These are phyloP conservation scores for Chlorophyllum brunneum DNA, from an alignment of 768 basidiomycete species.

Conservation along the genomic window DNA sequence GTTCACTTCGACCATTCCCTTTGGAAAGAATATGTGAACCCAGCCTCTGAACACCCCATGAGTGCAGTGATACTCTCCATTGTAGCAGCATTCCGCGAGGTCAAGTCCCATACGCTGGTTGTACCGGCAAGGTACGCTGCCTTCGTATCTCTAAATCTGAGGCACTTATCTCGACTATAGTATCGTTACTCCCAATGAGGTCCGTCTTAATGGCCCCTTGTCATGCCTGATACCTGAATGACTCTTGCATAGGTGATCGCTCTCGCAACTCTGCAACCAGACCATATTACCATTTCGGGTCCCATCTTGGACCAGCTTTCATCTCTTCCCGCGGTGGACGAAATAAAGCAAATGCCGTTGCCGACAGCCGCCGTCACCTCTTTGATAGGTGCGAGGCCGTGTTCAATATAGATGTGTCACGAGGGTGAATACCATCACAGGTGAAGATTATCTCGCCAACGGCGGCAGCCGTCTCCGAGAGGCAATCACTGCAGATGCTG, in stretches of 20 bases:
- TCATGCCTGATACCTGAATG: background rate
- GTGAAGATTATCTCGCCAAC: slow-evolving; percentile 31
- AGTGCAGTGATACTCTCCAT: slow-evolving; percentile 34
- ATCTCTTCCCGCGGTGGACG: slow-evolving; percentile 18
- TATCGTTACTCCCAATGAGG: slow-evolving; percentile 5
- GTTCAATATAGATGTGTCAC: background rate
- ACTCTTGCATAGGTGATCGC: slow-evolving; percentile 32
- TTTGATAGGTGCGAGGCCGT: background rate
- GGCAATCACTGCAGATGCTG: slow-evolving; percentile 32
- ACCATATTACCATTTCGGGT: slow-evolving; percentile 41
- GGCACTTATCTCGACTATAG: background rate
- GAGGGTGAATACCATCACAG: slow-evolving; percentile 3
- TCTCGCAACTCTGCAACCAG: slow-evolving; percentile 33
- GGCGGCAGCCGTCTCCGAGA: slow-evolving; percentile 29
- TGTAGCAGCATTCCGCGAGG: slow-evolving; percentile 30
- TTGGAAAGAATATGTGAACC: slow-evolving; percentile 35
- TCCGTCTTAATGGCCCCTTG: background rate
- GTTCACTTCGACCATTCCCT: slow-evolving; percentile 40
- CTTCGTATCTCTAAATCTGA: background rate
- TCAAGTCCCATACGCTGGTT: slow-evolving; percentile 36
- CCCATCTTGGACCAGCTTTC: slow-evolving; percentile 36
- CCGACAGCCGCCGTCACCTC: background rate
- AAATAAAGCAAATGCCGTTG: slow-evolving; percentile 7
- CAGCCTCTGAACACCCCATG: slow-evolving; percentile 39
- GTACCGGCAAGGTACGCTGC: slow-evolving; percentile 44